Percentiles rank a stretch among this genome's conserved stretches.
Conservation (phyloP, 2,329 filamentous ascomycete species). For the Metarhizium humberi region DNA sequence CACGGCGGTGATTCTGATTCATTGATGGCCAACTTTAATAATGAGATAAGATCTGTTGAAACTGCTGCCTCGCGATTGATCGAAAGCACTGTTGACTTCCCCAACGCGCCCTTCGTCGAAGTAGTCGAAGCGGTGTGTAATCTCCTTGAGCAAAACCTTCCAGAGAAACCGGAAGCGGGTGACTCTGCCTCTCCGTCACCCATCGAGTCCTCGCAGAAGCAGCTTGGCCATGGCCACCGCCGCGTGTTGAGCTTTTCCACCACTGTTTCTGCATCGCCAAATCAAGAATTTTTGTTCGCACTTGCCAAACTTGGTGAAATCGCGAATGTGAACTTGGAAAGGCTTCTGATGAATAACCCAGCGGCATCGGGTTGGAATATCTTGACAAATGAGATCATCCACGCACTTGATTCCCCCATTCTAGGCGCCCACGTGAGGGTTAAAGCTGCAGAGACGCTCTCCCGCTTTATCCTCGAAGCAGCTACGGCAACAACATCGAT, state of each 20-base stretch:
- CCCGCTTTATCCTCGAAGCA: conserved; percentile 47
- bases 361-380: conserved; percentile 67
- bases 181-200: conserved; percentile 12
- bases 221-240: conserved; percentile 29
- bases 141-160: conserved; percentile 44
- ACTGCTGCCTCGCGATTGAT: conserved; percentile 77
- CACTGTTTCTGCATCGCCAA: conserved; percentile 36
- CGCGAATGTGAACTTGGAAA: conserved; percentile 63
- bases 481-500: conserved; percentile 46
- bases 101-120: conserved; percentile 69
- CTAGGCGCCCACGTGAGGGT: conserved; percentile 44
- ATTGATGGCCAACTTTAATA: conserved; percentile 58
- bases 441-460: conserved; percentile 56
- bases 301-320: conserved; percentile 66
- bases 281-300: conserved; percentile 57
- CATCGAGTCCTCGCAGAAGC: conserved; percentile 23
- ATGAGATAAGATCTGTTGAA: conserved; percentile 82
- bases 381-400: conserved; percentile 47
- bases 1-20: conserved; percentile 36
- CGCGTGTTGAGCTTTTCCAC: conserved; percentile 39
- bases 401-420: conserved; percentile 35
- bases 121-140: conserved; percentile 68
- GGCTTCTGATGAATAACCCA: conserved; percentile 59
- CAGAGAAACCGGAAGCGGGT: conserved; percentile 12
- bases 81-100: conserved; percentile 87